These are phyloP conservation scores for Backusella psychrophila DNA, from an alignment of 192 early-diverging fungal genomes.

Conservation along the genomic window DNA sequence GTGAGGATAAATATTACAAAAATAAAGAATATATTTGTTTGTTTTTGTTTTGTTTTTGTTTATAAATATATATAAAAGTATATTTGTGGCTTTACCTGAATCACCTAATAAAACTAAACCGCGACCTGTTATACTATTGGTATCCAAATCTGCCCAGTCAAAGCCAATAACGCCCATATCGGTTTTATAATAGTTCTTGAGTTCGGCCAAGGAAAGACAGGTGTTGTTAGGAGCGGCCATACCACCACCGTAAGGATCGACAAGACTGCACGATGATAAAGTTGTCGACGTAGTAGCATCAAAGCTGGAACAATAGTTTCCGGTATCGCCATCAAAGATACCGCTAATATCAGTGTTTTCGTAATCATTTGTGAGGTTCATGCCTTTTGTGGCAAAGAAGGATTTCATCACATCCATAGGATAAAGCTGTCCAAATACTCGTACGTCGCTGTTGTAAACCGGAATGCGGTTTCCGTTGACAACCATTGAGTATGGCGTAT, in stretches of 20 bases:
- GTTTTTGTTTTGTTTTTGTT: background rate
- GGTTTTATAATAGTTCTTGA: constrained; percentile 5
- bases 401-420: constrained; percentile 10
- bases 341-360: constrained; percentile 29
- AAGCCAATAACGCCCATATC: constrained; percentile 13
- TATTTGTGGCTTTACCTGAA: constrained; percentile 20
- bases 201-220: constrained; percentile 22
- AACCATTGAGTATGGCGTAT: constrained; percentile 22
- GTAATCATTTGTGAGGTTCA: constrained; percentile 31
- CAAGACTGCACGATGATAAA: constrained; percentile 11
- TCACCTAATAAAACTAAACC: constrained; percentile 24
- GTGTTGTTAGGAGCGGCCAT: constrained; percentile 7
- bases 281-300: background rate
- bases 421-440: constrained; percentile 37
- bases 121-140: constrained; percentile 6
- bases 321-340: constrained; percentile 33
- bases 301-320: constrained; percentile 13
- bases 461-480: constrained; percentile 11
- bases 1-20: background rate
- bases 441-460: constrained; percentile 21
- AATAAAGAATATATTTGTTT: background rate
- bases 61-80: background rate
- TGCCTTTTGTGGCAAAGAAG: constrained; percentile 19
- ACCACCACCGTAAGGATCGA: constrained; percentile 29
- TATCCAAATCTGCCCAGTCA: constrained; percentile 35